A percentile compares a stretch with the other conserved stretches of the same genome.
Evolutionary conservation across 2,329 filamentous ascomycete genomes (phyloP).

Genomic region (Aspergillus proliferans): DNA sequence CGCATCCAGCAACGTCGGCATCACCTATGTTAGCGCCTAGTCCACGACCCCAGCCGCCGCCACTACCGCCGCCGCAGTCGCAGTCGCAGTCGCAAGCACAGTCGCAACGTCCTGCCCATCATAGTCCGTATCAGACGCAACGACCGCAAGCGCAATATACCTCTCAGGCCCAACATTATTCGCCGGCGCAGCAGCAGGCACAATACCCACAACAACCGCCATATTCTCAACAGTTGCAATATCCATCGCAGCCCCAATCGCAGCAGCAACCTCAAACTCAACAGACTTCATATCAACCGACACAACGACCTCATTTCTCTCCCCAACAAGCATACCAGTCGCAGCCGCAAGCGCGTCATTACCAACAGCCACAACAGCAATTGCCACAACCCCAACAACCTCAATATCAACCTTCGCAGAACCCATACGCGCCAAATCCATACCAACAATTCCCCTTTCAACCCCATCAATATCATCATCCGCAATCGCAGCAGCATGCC

Average conservation of each 20-base stretch:
- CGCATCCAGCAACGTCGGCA: constrained; percentile 15
- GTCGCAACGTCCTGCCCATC: constrained; percentile 8
- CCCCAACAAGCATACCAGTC: constrained; percentile 7
- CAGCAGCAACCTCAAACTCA: constrained; percentile 1
- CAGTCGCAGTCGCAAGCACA: constrained; percentile 13
- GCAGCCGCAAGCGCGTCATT: constrained; percentile 5
- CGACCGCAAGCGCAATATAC: constrained; percentile 14
- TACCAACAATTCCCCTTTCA: constrained; percentile 15
- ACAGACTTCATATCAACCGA: constrained; percentile 1
- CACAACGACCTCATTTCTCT: constrained; percentile 5
- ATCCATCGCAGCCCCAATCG: constrained; percentile 5
- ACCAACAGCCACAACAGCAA: constrained; percentile 6
- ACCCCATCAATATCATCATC: constrained; percentile 14
- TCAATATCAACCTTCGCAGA: constrained; percentile 12
- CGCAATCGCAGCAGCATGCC: constrained; percentile 9
- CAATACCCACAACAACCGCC: constrained; percentile 12
- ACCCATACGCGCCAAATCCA: constrained; percentile 7
- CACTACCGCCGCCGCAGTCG: constrained; percentile 23
- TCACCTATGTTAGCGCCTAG: constrained; percentile 18
- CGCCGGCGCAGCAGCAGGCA: constrained; percentile 11
- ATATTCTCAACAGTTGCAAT: constrained; percentile 8
- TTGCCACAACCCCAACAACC: constrained; percentile 8
- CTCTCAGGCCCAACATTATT: constrained; percentile 12
- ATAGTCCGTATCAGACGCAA: constrained; percentile 8
- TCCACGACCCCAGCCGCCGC: constrained; percentile 15